Base-by-base conservation (phyloP, 1,284 basidiomycete genomes). In the Rhodotorula sp. region DNA sequence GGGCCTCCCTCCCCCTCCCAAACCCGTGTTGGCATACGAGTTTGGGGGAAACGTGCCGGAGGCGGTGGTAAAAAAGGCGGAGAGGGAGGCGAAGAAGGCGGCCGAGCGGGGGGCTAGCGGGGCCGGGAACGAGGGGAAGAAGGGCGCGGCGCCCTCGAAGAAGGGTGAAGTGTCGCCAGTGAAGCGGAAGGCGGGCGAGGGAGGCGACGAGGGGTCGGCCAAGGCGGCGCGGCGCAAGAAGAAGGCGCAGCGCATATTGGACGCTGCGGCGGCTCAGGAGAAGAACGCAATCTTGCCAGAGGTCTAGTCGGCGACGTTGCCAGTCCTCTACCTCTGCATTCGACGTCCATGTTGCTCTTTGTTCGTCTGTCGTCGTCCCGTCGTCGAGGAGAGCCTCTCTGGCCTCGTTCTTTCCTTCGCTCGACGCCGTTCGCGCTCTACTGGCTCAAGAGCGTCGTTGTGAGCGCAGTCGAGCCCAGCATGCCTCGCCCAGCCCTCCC, bases 21-120 rank as follows among this genome's bases (percentile, higher is more conserved):
- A 56, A 30, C 69, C 69, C 5, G 53, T 71, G 13, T 54, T 67
- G 19, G 65, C 69, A 44, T 70, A 71, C 65, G 69, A 67, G 58
- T 54, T 64, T 29, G 69, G 65, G 44, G 65, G 69, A 9, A 67
- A 71, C 49, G 59, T 64, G 11, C 62, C 65, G 8, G 39, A 66
- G 52, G 57, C 54, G 20, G 55, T 24, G 22, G 27, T 24, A 32
- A 34, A 36, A 8, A 29, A n/a, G 57, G 29, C 36, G 10, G 49
- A 51, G 4, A 46, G 27, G 36, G 36, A 51, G 54, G 49, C 29
- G 46, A 24, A 32, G 58, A 44, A 64, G 62, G 57, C 51, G 27
- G 47, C 52, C 47, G 53, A 29, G 54, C 27, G n/a, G 34, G 39
- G 46, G 63, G 56, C 57, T 53, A 57, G 24, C 11, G 13, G 30